Evolutionary conservation across 805 yeast genomes (phyloP).

Genomic region (Metschnikowia arizonensis): DNA sequence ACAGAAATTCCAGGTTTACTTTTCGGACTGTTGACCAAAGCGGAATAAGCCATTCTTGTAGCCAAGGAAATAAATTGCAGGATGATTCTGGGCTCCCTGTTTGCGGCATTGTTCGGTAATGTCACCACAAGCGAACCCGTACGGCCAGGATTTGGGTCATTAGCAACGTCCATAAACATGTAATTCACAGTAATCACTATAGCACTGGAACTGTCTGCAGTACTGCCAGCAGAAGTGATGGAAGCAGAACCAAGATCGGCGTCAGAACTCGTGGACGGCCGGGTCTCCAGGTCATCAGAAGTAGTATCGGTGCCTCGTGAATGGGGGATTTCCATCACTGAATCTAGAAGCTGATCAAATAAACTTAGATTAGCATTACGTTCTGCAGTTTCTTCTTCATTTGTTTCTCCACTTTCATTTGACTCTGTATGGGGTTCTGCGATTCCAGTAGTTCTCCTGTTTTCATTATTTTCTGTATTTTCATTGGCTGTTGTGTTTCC

Average conservation of each 20-base stretch:
- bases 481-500: no score
- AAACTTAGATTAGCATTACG: conserved; percentile 4
- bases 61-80: conserved; percentile 62
- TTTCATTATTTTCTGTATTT: no score
- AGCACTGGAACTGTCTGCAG: conserved; percentile 26
- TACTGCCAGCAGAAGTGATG: conserved; percentile 7
- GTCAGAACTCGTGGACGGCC: conserved; percentile 4
- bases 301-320: not conserved
- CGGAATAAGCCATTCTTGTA: conserved; percentile 62
- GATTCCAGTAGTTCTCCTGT: no score
- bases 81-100: conserved; percentile 55
- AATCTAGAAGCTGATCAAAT: conserved; percentile 15
- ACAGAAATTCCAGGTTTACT: conserved; percentile 50
- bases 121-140: conserved; percentile 60
- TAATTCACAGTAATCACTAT: conserved; percentile 43
- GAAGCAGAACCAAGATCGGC: conserved; percentile 7
- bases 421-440: not conserved
- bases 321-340: conserved; percentile 8
- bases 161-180: conserved; percentile 38
- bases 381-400: not conserved
- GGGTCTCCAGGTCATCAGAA: not conserved
- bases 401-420: not conserved
- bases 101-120: conserved; percentile 61
- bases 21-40: conserved; percentile 49
- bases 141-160: conserved; percentile 37